Percentiles rank a stretch among this genome's conserved stretches.
Evolutionary conservation across 352 stramenopile genomes (phyloP).

Genomic region (Lagenidium giganteum): DNA sequence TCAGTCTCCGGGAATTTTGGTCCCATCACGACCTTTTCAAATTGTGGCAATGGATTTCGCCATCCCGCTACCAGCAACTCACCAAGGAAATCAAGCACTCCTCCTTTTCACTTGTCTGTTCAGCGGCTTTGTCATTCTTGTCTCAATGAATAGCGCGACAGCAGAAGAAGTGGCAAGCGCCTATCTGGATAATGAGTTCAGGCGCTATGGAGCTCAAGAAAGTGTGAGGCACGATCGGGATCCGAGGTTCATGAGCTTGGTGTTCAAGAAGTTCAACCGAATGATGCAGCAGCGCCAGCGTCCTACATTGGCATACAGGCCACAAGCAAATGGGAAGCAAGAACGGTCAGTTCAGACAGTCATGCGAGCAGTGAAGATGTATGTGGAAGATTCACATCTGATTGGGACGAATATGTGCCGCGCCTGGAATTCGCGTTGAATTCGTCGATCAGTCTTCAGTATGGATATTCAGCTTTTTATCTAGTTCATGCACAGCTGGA

Average conservation of each 20-base stretch:
- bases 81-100: not conserved
- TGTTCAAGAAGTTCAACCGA: constrained; percentile 15
- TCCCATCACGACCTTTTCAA: not conserved
- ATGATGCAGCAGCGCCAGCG: constrained; percentile 7
- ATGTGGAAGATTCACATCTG: constrained; percentile 7
- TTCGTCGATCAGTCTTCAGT: too few relatives aligned
- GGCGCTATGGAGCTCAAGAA: constrained; percentile 6
- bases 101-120: not conserved
- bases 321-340: constrained; percentile 11
- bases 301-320: constrained; percentile 11
- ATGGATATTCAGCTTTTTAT: too few relatives aligned
- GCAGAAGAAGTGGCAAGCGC: not conserved
- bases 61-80: not conserved
- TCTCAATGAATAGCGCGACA: not conserved
- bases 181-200: constrained; percentile 2
- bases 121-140: not conserved
- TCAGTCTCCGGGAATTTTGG: not conserved
- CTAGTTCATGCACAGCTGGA: too few relatives aligned
- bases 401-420: constrained; percentile 18
- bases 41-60: not conserved
- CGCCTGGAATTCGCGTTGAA: constrained; percentile 9
- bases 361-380: constrained; percentile 10
- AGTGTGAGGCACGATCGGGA: constrained; percentile 18
- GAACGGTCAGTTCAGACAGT: constrained; percentile 17
- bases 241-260: constrained; percentile 6